Conservation (phyloP, 192 early-diverging fungal species). For the Coemansia sp. region DNA sequence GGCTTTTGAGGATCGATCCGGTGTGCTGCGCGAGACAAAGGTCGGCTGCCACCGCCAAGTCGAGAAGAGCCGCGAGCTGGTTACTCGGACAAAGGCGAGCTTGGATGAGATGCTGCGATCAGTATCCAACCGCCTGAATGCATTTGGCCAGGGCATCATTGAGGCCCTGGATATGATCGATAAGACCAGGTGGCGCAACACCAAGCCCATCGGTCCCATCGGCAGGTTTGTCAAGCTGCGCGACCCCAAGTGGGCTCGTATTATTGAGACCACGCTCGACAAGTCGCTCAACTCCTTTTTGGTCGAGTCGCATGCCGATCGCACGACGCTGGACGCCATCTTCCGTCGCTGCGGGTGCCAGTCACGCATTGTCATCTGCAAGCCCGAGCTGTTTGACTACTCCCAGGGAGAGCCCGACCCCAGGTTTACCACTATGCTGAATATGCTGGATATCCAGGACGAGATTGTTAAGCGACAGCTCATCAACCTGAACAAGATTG, state of each 20-base stretch:
- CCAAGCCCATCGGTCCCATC: constrained; percentile 67
- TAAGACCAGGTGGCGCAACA: constrained; percentile 43
- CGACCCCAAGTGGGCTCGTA: constrained; percentile 56
- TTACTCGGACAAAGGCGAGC: constrained; percentile 19
- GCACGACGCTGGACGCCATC: constrained; percentile 55
- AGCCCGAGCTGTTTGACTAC: constrained; percentile 68
- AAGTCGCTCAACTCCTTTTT: constrained; percentile 64
- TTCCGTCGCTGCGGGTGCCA: constrained; percentile 52
- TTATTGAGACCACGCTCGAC: constrained; percentile 66
- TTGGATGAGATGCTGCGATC: constrained; percentile 59
- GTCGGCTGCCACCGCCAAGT: constrained; percentile 10
- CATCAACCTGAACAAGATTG: constrained; percentile 65
- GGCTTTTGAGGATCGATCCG: constrained; percentile 19
- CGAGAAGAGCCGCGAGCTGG: constrained; percentile 15
- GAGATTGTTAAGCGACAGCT: constrained; percentile 74
- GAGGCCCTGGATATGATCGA: constrained; percentile 60
- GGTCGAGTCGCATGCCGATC: constrained; percentile 67
- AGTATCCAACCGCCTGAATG: constrained; percentile 64
- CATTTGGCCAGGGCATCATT: constrained; percentile 69
- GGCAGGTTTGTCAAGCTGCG: constrained; percentile 63
- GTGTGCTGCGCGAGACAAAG: constrained; percentile 24
- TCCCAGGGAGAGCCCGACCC: constrained; percentile 60
- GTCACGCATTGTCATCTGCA: constrained; percentile 62
- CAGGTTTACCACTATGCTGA: constrained; percentile 62
- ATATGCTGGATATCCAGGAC: constrained; percentile 59